Evolutionary conservation across 2,329 filamentous ascomycete species (phyloP), one percentile per base, ranked within the genome.

Genomic region (Chalara sp.): DNA sequence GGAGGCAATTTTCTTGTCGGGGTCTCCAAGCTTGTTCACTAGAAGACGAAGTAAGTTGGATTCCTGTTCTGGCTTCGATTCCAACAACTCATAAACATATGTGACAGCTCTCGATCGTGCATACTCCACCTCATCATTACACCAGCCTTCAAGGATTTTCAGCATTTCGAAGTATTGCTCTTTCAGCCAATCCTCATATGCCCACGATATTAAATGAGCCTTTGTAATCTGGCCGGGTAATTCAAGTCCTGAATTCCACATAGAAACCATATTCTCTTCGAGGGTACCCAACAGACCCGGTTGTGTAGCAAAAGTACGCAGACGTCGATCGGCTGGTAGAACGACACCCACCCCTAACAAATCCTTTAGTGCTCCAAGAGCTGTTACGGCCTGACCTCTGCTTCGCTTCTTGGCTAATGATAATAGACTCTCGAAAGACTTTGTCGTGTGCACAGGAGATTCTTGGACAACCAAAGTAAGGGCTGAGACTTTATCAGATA

Each of bases 51-150:
- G 74, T 56, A 99, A 73, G 66, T 99, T 99, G 50, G 92, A 86
- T 68, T 99, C 93, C 65, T 99, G 93, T 68, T 99, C 93, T 0
- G 93, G 92, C 71, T 96, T 99, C 67, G 96, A 91, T 67, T 89
- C 93, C 54, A 99, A 73, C 39, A 99, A 74, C 56, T 92, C 90
- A 65, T 85, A 97, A 37, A 97, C 86, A 62, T 96, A 95, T 58
- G 90, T 93, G 43, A 99, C 78, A 4, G 92, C 87, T 58, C 89
- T 84, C 46, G 85, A 87, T 54, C 95, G 84, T 40, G 95, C 90
- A 69, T 92, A 97, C 64, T 95, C 89, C 49, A 99, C 87, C 71
- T 97, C 93, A 61, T 99, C 93, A 50, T 87, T 89, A 67, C 89
- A 95, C 89, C 93, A 96, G 10, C 81, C 78, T 68, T 99, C 93